These are phyloP conservation scores for Pistacia atlantica DNA, from an alignment of 345 rosid genomes.

Conservation along the genomic window DNA sequence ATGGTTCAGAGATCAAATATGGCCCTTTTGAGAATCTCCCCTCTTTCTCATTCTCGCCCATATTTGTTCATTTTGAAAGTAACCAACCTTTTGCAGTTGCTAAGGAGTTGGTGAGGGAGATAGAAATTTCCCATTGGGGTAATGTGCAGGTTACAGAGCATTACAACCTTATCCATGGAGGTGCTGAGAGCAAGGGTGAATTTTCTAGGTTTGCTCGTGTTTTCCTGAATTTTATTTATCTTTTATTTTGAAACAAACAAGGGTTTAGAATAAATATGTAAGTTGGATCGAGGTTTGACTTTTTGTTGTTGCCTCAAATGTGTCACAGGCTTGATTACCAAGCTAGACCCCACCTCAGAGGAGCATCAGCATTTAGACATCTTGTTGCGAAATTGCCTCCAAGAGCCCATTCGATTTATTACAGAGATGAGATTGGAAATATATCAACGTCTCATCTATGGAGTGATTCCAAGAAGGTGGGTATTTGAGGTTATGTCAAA, in stretches of 20 bases:
- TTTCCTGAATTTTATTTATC: neutral
- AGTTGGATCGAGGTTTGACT: conserved; percentile 8
- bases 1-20: conserved; percentile 83
- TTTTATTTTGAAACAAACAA: no score
- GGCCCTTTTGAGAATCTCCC: conserved; percentile 80
- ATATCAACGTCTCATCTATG: conserved; percentile 90
- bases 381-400: conserved; percentile 89
- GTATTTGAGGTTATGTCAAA: conserved; percentile 11
- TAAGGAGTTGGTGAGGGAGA: conserved; percentile 73
- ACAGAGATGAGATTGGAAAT: conserved; percentile 95
- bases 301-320: conserved; percentile 15
- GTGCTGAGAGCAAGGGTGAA: conserved; percentile 89
- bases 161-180: conserved; percentile 72
- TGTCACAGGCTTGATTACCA: conserved; percentile 76
- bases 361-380: conserved; percentile 74
- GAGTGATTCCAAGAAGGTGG: conserved; percentile 85
- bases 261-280: neutral
- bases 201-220: conserved; percentile 66
- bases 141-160: conserved; percentile 88
- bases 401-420: conserved; percentile 88
- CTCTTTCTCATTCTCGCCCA: conserved; percentile 65
- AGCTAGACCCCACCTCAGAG: conserved; percentile 64
- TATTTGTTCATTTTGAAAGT: conserved; percentile 84
- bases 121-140: conserved; percentile 98
- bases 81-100: conserved; percentile 85